Evolutionary conservation across 768 basidiomycete genomes (phyloP).

Genomic region (Phanerochaete carnosa): DNA sequence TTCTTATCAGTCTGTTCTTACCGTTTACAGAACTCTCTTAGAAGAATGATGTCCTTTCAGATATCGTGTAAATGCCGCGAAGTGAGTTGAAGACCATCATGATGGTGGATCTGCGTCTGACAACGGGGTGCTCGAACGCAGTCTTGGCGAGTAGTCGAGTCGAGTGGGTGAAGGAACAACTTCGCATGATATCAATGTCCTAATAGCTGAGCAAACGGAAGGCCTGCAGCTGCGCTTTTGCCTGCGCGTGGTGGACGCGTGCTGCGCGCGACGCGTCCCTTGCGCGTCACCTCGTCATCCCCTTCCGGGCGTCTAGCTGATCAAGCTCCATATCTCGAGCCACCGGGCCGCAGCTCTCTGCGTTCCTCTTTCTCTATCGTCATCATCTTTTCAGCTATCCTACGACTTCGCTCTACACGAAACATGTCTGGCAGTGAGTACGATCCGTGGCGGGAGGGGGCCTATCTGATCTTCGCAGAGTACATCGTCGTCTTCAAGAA

Average conservation of each 20-base stretch:
- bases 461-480: constrained; percentile 27
- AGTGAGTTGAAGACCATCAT: no score
- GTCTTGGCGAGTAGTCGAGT: no score
- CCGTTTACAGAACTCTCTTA: no score
- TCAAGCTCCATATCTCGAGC: neutral
- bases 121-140: no score
- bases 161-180: no score
- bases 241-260: neutral
- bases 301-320: neutral
- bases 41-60: no score
- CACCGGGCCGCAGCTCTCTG: neutral
- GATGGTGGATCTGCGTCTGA: no score
- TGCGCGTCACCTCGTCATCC: neutral
- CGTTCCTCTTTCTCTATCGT: neutral
- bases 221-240: neutral
- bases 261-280: neutral
- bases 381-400: neutral
- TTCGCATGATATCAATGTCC: no score
- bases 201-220: no score
- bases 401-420: neutral
- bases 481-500: constrained; percentile 59
- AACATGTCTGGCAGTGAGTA: constrained; percentile 8
- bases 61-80: no score
- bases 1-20: no score
- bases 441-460: neutral